Evolutionary conservation across 225 moss, liverwort and hornwort genomes (phyloP).

Genomic region (Marchantia polymorpha): DNA sequence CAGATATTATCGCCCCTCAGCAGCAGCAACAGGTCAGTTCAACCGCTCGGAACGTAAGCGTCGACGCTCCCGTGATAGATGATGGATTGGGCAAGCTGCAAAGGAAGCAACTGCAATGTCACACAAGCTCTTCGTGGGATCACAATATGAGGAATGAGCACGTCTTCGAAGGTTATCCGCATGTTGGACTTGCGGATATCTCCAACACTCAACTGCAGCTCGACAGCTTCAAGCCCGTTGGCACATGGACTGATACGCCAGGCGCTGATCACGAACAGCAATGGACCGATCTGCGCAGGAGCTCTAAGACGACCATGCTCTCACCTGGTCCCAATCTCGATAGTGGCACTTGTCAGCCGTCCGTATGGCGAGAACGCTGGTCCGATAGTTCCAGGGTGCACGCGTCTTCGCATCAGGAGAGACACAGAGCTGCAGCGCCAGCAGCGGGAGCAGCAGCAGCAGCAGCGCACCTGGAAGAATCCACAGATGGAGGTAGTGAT

Average conservation of each 20-base stretch:
- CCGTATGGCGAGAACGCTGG: slow-evolving; percentile 16
- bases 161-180: slow-evolving; percentile 14
- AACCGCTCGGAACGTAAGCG: background rate
- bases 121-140: background rate
- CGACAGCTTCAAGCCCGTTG: slow-evolving; percentile 4
- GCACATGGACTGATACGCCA: slow-evolving; percentile 9
- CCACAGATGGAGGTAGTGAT: slow-evolving; percentile 23
- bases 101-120: slow-evolving; percentile 8
- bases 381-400: slow-evolving; percentile 4
- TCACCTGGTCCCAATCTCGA: background rate
- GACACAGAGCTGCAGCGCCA: background rate
- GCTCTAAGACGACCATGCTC: background rate
- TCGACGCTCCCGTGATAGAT: slow-evolving; percentile 12
- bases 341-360: background rate
- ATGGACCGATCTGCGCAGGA: slow-evolving; percentile 20
- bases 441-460: background rate
- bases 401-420: background rate
- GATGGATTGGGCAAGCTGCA: slow-evolving; percentile 5
- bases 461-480: slow-evolving; percentile 10
- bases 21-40: background rate
- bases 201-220: slow-evolving; percentile 19
- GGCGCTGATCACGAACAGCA: slow-evolving; percentile 15
- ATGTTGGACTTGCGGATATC: slow-evolving; percentile 15
- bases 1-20: slow-evolving; percentile 6
- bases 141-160: background rate